Evolutionary conservation across 1,139 yeast genomes (phyloP), one percentile per base, ranked within the genome.

Genomic region (Suhomyces panamericanus): DNA sequence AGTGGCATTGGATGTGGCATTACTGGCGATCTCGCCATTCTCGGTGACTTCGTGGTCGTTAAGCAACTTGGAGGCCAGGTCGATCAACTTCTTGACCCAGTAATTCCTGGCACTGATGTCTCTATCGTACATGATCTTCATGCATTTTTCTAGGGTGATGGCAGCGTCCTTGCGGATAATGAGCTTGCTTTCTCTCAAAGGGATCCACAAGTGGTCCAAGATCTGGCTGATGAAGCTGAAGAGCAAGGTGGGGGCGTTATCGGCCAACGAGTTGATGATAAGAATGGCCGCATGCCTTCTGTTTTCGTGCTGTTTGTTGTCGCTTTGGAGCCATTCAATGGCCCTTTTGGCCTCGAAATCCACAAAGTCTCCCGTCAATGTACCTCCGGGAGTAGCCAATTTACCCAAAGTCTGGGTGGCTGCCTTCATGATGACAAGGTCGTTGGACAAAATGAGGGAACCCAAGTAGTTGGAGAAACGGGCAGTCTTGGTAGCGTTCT

Each of bases 221-320:
- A 91, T 84, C 40, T 86, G 87, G 48, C 85, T 83, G 24, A 89
- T 85, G 61, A 87, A 88, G 17, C 85, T 80, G 60, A 86, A 87
- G 42, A 93, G 70, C 42, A 90, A 71, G 11, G 96, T 87, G 1
- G 98, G 96, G 3, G 96, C 87, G 59, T 89, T 87, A 46, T 82
- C 82, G 0, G 97, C 96, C 51, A 93, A 76, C 0, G 97, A 87
- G 12, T 86, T 80, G 38, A 93, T 79, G 46, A 90, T 85, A 44
- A 93, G 72, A 15, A 93, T 85, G 0, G 98, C 96, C 0, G 97
- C 96, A 63, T 90, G 96, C 51, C 96, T 79, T 57, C 95, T 78
- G 44, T 79, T 79, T 55, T 89, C 96, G 49, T 71, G 73, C 58
- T 86, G 91, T 54, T 88, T 84, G 54, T 85, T 91, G 40, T 80